Evolutionary conservation across 352 stramenopile genomes (phyloP).

Genomic region (Thraustotheca clavata): DNA sequence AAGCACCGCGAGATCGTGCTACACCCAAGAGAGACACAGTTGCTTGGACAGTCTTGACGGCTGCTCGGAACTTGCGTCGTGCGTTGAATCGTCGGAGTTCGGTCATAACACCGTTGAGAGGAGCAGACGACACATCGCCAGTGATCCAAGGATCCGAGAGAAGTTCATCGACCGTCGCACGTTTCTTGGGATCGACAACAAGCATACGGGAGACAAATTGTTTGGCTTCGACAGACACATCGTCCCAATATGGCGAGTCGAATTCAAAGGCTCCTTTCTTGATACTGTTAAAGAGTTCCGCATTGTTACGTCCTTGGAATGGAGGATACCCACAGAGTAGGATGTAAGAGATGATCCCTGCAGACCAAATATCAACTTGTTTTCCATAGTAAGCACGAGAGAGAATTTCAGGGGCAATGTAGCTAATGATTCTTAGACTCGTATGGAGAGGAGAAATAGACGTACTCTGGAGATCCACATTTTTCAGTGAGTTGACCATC

Average conservation of each 20-base stretch:
- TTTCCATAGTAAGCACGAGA: slow-evolving; percentile 77
- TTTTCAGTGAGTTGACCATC: slow-evolving; percentile 49
- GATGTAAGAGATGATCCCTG: slow-evolving; percentile 87
- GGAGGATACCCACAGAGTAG: slow-evolving; percentile 94
- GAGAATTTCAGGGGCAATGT: slow-evolving; percentile 76
- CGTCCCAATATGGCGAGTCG: slow-evolving; percentile 88
- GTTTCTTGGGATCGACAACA: slow-evolving; percentile 75
- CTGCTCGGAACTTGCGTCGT: slow-evolving; percentile 90
- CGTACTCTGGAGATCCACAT: slow-evolving; percentile 72
- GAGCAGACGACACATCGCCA: slow-evolving; percentile 48
- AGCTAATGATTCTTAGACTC: slow-evolving; percentile 31
- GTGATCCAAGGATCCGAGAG: slow-evolving; percentile 80
- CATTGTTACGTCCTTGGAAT: slow-evolving; percentile 73
- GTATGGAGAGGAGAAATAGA: slow-evolving; percentile 45
- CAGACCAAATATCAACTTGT: slow-evolving; percentile 78
- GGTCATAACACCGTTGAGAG: slow-evolving; percentile 77
- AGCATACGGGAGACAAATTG: slow-evolving; percentile 92
- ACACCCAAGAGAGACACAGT: slow-evolving; percentile 47
- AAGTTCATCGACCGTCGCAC: slow-evolving; percentile 57
- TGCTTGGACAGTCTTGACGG: slow-evolving; percentile 84
- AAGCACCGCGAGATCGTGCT: neutral
- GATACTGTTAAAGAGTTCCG: slow-evolving; percentile 71
- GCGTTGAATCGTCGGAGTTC: slow-evolving; percentile 91
- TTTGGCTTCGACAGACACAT: slow-evolving; percentile 90
- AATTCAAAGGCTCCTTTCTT: slow-evolving; percentile 86